A percentile compares a stretch with the other conserved stretches of the same genome.
phyloP scores from a whole-genome alignment of 2,329 filamentous ascomycete genomes.

The Keithomyces neogunnii region DNA sequence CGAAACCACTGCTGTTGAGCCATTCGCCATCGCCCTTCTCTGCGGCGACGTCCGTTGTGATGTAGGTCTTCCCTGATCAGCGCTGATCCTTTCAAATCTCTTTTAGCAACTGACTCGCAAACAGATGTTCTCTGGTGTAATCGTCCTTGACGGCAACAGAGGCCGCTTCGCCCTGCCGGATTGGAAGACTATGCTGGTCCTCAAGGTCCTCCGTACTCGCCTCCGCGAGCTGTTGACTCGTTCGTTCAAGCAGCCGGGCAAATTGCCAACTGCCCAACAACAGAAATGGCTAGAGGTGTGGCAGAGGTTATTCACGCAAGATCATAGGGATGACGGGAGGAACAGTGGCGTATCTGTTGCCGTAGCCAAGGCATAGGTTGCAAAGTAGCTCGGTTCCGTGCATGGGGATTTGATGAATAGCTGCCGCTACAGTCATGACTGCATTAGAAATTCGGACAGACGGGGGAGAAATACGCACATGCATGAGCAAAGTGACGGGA shows the following conservation, averaged over 20 bases:
- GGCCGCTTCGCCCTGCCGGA: constrained; percentile 75
- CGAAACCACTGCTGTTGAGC: constrained; percentile 72
- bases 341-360: constrained; percentile 12
- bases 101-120: background rate
- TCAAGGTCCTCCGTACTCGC: constrained; percentile 69
- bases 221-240: constrained; percentile 67
- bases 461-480: background rate
- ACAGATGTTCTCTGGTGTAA: constrained; percentile 76
- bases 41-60: constrained; percentile 86
- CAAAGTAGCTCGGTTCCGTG: background rate
- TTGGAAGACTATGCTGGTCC: constrained; percentile 85
- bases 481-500: no score
- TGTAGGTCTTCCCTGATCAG: constrained; percentile 33
- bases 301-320: constrained; percentile 59
- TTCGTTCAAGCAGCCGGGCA: constrained; percentile 60
- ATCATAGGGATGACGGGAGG: constrained; percentile 27
- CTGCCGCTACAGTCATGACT: background rate
- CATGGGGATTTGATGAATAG: background rate
- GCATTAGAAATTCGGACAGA: background rate
- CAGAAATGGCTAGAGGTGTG: constrained; percentile 67
- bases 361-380: constrained; percentile 20
- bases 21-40: constrained; percentile 74
- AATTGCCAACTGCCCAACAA: constrained; percentile 55
- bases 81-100: background rate
- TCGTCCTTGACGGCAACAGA: constrained; percentile 80